These are phyloP conservation scores for Candida ponderosae DNA, from an alignment of 805 yeast genomes.

Conservation along the genomic window DNA sequence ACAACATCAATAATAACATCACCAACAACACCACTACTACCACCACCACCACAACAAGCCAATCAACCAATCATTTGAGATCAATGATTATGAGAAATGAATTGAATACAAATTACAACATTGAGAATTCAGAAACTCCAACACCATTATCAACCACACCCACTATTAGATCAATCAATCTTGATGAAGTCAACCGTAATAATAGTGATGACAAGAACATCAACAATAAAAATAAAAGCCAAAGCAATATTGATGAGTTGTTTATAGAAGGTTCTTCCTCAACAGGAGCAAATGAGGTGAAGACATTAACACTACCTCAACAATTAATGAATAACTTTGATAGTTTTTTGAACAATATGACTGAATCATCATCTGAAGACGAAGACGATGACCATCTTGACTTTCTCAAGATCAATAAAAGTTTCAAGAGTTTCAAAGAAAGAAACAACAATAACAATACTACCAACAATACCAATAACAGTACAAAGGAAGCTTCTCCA, in stretches of 20 bases:
- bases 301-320: constrained; percentile 18
- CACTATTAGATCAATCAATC: not conserved
- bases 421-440: not conserved
- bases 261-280: too few species aligned
- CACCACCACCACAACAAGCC: not conserved
- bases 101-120: constrained; percentile 17
- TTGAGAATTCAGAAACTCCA: constrained; percentile 5
- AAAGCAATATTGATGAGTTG: too few species aligned
- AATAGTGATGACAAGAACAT: not conserved
- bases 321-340: constrained; percentile 21
- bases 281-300: not conserved
- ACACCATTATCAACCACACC: too few species aligned
- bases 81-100: constrained; percentile 6
- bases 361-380: constrained; percentile 11
- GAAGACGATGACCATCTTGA: constrained; percentile 13
- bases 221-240: too few species aligned
- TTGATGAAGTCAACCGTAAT: not conserved
- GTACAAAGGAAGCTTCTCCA: constrained; percentile 3
- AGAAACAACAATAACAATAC: not conserved
- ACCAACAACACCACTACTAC: not conserved
- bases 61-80: not conserved
- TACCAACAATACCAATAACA: not conserved
- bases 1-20: too few species aligned
- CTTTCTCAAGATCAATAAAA: constrained; percentile 14
- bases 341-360: constrained; percentile 16